phyloP scores from a whole-genome alignment of 345 rosid species.

The Populus simonii region DNA sequence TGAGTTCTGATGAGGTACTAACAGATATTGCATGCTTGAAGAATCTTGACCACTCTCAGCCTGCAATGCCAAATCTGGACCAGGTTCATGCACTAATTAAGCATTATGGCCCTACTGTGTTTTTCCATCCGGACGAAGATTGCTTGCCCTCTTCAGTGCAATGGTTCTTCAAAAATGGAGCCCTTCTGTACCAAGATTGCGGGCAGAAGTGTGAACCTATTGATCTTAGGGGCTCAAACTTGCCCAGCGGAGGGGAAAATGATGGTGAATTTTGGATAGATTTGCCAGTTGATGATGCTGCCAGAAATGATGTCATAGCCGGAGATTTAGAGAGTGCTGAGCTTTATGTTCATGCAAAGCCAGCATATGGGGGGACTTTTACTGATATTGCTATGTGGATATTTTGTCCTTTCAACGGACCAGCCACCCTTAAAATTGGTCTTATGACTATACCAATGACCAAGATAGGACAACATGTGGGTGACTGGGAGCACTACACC shows the following conservation, averaged over 20 bases:
- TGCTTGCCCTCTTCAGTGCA: constrained; percentile 84
- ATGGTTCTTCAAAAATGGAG: constrained; percentile 91
- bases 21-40: constrained; percentile 67
- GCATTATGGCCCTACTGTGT: constrained; percentile 80
- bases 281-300: constrained; percentile 58
- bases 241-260: constrained; percentile 69
- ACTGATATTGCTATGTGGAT: constrained; percentile 92
- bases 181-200: constrained; percentile 52
- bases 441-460: constrained; percentile 60
- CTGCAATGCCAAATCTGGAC: constrained; percentile 78
- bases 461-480: constrained; percentile 70
- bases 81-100: constrained; percentile 66
- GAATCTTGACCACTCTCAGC: constrained; percentile 52
- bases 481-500: constrained; percentile 94
- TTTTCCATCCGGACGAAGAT: constrained; percentile 82
- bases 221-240: constrained; percentile 51
- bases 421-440: constrained; percentile 77
- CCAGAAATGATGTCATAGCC: constrained; percentile 42
- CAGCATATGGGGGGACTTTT: constrained; percentile 83
- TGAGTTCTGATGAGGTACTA: constrained; percentile 29
- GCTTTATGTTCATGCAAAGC: constrained; percentile 86
- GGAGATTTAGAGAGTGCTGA: constrained; percentile 74
- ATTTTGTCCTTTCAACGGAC: constrained; percentile 90
- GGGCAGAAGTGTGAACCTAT: constrained; percentile 46
- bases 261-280: constrained; percentile 81